phyloP scores from a whole-genome alignment of 768 basidiomycete genomes.

The Podaxis carcinomalis region DNA sequence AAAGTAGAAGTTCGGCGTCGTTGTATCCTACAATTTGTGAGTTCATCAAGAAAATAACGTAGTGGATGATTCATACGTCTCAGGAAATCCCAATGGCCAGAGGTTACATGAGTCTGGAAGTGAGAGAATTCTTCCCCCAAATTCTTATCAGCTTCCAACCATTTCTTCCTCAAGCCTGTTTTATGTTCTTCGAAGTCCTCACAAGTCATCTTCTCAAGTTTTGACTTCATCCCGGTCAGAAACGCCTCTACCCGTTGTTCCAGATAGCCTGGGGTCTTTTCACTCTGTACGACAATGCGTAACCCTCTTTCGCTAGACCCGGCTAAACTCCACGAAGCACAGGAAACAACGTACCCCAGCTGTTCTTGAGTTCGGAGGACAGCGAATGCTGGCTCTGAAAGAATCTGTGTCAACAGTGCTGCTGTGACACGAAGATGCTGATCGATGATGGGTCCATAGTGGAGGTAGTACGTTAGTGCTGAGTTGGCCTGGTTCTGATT shows the following conservation, averaged over 20 bases:
- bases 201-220: slow-evolving; percentile 62
- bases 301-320: slow-evolving; percentile 74
- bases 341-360: slow-evolving; percentile 87
- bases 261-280: slow-evolving; percentile 72
- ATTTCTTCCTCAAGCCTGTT: slow-evolving; percentile 69
- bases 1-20: slow-evolving; percentile 64
- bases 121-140: slow-evolving; percentile 71
- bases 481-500: slow-evolving; percentile 89
- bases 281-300: slow-evolving; percentile 85
- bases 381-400: slow-evolving; percentile 91
- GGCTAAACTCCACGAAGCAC: slow-evolving; percentile 47
- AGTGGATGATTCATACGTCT: slow-evolving; percentile 51
- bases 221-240: slow-evolving; percentile 65
- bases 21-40: slow-evolving; percentile 47
- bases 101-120: slow-evolving; percentile 69
- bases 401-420: slow-evolving; percentile 74
- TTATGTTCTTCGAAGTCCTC: slow-evolving; percentile 80
- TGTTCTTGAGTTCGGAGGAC: slow-evolving; percentile 91
- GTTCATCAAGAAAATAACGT: slow-evolving; percentile 5
- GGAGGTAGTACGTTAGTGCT: slow-evolving; percentile 79
- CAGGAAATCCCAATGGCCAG: slow-evolving; percentile 83
- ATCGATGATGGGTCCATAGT: slow-evolving; percentile 68
- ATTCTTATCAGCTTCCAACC: slow-evolving; percentile 88
- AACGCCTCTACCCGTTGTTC: slow-evolving; percentile 90
- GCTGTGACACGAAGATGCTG: slow-evolving; percentile 61